Evolutionary conservation across 148 eudicot species (phyloP).

Genomic region (Silene latifolia): DNA sequence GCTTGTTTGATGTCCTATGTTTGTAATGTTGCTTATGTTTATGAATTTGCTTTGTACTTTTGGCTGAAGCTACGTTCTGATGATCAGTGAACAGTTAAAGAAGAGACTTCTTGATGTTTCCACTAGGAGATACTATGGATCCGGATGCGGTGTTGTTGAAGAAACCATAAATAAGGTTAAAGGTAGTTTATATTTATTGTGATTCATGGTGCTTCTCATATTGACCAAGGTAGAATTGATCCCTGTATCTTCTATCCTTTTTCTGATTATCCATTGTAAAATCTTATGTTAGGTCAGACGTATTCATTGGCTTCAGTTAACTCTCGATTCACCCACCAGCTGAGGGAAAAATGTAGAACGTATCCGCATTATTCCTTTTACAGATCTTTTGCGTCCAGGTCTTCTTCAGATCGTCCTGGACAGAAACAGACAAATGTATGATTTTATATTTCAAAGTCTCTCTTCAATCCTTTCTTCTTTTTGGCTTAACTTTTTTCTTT

Average conservation of each 20-base stretch:
- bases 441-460: neutral
- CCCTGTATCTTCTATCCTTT: neutral
- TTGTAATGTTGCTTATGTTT: neutral
- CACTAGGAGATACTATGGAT: conserved; percentile 22
- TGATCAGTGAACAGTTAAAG: conserved; percentile 13
- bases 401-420: conserved; percentile 30
- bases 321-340: conserved; percentile 25
- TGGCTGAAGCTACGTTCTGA: conserved; percentile 7
- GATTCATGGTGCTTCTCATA: neutral
- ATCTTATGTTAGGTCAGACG: conserved; percentile 33
- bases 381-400: conserved; percentile 35
- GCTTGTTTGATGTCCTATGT: neutral
- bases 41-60: neutral
- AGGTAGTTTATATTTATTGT: conserved; percentile 13
- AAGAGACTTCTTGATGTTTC: conserved; percentile 13
- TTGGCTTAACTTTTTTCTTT: neutral
- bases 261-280: conserved; percentile 17
- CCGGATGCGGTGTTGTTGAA: neutral
- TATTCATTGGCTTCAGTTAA: conserved; percentile 24
- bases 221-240: neutral
- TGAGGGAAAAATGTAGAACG: conserved; percentile 19
- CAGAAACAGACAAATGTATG: conserved; percentile 33
- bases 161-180: neutral
- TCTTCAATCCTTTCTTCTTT: neutral
- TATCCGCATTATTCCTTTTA: conserved; percentile 17